Evolutionary conservation across 2,329 filamentous ascomycete species (phyloP).

Genomic region (Penicillium frequentans): DNA sequence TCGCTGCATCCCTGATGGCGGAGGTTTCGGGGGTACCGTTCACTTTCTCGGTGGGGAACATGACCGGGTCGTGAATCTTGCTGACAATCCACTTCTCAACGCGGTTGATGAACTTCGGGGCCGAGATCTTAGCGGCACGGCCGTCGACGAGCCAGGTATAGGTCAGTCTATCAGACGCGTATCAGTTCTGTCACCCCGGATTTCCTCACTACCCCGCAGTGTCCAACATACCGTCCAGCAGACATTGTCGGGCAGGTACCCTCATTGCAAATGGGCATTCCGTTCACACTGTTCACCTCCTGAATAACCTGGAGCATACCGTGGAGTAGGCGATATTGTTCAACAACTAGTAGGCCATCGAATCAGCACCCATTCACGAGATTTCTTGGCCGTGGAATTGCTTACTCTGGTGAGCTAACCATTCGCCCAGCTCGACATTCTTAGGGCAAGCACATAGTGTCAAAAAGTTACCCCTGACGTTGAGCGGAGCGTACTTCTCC

Average conservation of each 20-base stretch:
- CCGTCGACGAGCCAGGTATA: conserved; percentile 95
- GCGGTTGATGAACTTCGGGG: conserved; percentile 88
- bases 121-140: conserved; percentile 86
- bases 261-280: conserved; percentile 77
- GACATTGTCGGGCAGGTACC: conserved; percentile 88
- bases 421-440: conserved; percentile 91
- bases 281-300: conserved; percentile 75
- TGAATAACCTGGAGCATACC: conserved; percentile 88
- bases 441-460: conserved; percentile 89
- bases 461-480: conserved; percentile 97
- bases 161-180: conserved; percentile 64
- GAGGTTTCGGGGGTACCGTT: conserved; percentile 59
- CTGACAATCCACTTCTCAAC: conserved; percentile 97
- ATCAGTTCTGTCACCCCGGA: conserved; percentile 16
- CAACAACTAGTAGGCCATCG: conserved; percentile 65
- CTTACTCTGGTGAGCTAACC: conserved; percentile 91
- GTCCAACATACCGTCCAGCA: conserved; percentile 74
- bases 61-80: conserved; percentile 85
- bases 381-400: conserved; percentile 1
- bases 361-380: conserved; percentile 3
- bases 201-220: conserved; percentile 13
- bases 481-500: conserved; percentile 68
- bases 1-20: conserved; percentile 55
- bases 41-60: conserved; percentile 85
- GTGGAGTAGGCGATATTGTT: conserved; percentile 86